phyloP scores from a whole-genome alignment of 2,329 filamentous ascomycete genomes.

The Colletotrichum eleusines region DNA sequence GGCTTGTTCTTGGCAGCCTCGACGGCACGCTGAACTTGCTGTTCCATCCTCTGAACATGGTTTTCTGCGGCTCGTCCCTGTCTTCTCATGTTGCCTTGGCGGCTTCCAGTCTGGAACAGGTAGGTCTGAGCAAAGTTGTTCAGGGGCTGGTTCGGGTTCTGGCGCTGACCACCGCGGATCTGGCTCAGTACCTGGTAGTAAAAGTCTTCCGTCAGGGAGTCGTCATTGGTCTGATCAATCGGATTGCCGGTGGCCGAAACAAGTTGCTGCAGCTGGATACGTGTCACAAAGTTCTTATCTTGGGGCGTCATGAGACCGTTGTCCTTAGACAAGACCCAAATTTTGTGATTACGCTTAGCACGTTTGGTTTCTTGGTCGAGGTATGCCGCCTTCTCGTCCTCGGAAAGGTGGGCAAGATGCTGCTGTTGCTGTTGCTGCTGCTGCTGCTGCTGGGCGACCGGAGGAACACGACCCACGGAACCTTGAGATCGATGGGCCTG shows the following conservation, averaged over 20 bases:
- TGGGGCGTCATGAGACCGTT: conserved; percentile 99
- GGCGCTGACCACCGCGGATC: conserved; percentile 88
- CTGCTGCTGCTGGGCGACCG: conserved; percentile 77
- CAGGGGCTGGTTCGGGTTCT: conserved; percentile 91
- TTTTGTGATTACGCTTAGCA: conserved; percentile 98
- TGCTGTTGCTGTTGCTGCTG: conserved; percentile 80
- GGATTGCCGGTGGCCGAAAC: conserved; percentile 92
- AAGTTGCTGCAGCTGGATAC: conserved; percentile 96
- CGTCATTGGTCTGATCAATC: conserved; percentile 82
- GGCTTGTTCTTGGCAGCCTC: conserved; percentile 97
- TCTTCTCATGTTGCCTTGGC: conserved; percentile 79
- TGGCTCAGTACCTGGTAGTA: conserved; percentile 98
- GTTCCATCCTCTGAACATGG: conserved; percentile 98
- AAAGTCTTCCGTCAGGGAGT: conserved; percentile 90
- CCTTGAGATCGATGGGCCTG: conserved; percentile 59
- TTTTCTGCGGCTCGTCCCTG: conserved; percentile 90
- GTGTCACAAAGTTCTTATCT: conserved; percentile 99
- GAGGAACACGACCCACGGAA: conserved; percentile 69
- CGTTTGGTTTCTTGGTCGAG: conserved; percentile 92
- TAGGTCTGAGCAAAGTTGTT: conserved; percentile 99
- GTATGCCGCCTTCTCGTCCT: conserved; percentile 86
- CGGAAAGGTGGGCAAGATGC: conserved; percentile 76
- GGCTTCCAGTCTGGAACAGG: conserved; percentile 91
- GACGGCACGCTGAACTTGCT: conserved; percentile 96
- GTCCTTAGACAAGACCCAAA: conserved; percentile 90